phyloP scores from a whole-genome alignment of 106 monocot species.

The Gastrodia elata region DNA sequence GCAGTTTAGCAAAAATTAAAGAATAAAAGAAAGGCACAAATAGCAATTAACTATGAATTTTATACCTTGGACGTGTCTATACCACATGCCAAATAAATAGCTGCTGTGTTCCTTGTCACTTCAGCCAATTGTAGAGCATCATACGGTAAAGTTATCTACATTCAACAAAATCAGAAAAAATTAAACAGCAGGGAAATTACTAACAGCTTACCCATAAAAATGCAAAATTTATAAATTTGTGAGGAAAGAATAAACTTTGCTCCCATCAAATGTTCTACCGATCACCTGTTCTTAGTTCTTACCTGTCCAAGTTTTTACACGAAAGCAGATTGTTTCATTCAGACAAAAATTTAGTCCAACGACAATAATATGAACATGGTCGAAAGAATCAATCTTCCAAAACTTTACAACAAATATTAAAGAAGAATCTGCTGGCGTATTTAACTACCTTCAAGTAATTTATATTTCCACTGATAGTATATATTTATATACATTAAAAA shows the following conservation, averaged over 20 bases:
- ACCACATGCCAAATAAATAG: constrained; percentile 95
- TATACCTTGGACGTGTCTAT: constrained; percentile 82
- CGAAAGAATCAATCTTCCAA: background rate
- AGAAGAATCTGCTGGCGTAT: background rate
- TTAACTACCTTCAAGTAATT: background rate
- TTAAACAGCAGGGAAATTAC: background rate
- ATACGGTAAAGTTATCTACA: constrained; percentile 81
- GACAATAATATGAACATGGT: background rate
- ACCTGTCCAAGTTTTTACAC: background rate
- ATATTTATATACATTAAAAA: background rate
- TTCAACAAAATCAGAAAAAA: constrained; percentile 8
- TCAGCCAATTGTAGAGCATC: constrained; percentile 52
- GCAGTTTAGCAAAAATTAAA: background rate
- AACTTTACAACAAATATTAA: background rate
- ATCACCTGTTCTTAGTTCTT: background rate
- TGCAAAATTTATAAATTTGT: background rate
- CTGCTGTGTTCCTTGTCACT: constrained; percentile 85
- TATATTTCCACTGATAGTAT: background rate
- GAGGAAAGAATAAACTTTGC: background rate
- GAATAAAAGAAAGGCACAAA: background rate
- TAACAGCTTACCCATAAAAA: background rate
- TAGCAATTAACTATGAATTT: background rate
- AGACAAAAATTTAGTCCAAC: background rate
- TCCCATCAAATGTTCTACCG: background rate
- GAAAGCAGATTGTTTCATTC: background rate